phyloP scores from a whole-genome alignment of 176 grass and related monocot genomes.

The Phoenix roebelenii region DNA sequence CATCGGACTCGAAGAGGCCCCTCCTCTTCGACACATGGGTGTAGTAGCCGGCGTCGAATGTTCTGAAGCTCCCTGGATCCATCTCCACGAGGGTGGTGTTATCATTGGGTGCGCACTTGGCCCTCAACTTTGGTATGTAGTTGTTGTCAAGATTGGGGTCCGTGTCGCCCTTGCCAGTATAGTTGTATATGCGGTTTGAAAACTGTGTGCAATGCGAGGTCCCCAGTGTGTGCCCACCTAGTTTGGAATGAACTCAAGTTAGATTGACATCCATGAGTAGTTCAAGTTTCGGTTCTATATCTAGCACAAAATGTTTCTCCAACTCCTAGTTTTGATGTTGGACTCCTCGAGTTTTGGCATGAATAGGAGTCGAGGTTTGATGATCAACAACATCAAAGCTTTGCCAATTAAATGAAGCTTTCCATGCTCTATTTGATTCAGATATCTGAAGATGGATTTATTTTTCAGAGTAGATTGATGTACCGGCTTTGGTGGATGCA shows the following conservation, averaged over 20 bases:
- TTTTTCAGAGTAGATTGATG: too few species aligned
- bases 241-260: background rate
- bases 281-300: too few species aligned
- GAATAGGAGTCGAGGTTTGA: background rate
- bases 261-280: background rate
- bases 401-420: background rate
- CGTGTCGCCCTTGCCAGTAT: slow-evolving; percentile 38
- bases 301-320: too few species aligned
- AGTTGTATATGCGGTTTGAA: slow-evolving; percentile 68
- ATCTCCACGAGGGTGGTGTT: slow-evolving; percentile 68
- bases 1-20: slow-evolving; percentile 79
- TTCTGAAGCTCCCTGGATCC: slow-evolving; percentile 77
- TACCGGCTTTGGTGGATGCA: too few species aligned
- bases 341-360: too few species aligned
- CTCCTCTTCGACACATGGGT: slow-evolving; percentile 40
- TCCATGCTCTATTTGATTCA: background rate
- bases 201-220: slow-evolving; percentile 57
- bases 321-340: too few species aligned
- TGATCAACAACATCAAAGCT: background rate
- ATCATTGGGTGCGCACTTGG: slow-evolving; percentile 43
- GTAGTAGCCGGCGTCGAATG: slow-evolving; percentile 68
- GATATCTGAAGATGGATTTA: too few species aligned
- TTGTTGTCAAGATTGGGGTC: slow-evolving; percentile 8
- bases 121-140: slow-evolving; percentile 15
- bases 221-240: slow-evolving; percentile 76